Evolutionary conservation across 768 basidiomycete genomes (phyloP).

Genomic region (Calocera viscosa): DNA sequence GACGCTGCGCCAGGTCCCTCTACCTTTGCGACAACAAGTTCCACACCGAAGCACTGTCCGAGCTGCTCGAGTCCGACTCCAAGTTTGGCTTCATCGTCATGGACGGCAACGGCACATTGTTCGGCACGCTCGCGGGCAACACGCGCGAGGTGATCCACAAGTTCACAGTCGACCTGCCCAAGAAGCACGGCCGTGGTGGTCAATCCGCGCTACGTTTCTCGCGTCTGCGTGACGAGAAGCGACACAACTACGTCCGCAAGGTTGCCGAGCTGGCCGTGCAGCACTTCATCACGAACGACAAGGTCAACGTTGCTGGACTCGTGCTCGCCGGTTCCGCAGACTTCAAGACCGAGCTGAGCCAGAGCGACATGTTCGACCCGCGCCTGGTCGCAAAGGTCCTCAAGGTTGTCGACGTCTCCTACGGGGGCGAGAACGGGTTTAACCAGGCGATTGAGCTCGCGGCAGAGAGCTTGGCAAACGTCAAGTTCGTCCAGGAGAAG

Average conservation of each 20-base stretch:
- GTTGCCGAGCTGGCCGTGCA: constrained; percentile 95
- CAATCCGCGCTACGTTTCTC: constrained; percentile 99
- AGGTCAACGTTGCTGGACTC: constrained; percentile 92
- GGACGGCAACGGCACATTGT: constrained; percentile 96
- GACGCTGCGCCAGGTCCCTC: constrained; percentile 49
- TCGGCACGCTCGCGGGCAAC: constrained; percentile 90
- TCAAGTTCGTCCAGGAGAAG: constrained; percentile 99
- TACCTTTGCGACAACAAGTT: constrained; percentile 99
- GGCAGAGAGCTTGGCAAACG: constrained; percentile 88
- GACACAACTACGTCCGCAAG: constrained; percentile 99
- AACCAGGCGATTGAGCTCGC: constrained; percentile 99
- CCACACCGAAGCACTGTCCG: constrained; percentile 93
- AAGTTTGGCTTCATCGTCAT: constrained; percentile 99
- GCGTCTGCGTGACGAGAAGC: constrained; percentile 95
- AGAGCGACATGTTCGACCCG: constrained; percentile 90
- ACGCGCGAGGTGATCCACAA: constrained; percentile 96
- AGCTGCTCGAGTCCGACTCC: constrained; percentile 91
- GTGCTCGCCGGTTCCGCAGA: constrained; percentile 96
- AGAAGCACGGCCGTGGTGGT: constrained; percentile 99
- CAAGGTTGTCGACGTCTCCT: constrained; percentile 97
- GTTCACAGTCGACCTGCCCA: constrained; percentile 96
- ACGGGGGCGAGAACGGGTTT: constrained; percentile 98
- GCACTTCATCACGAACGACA: constrained; percentile 95
- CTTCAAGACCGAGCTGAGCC: constrained; percentile 95
- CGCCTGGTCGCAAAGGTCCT: constrained; percentile 83